These are phyloP conservation scores for Cercospora sesami DNA, from an alignment of 2,329 filamentous ascomycete genomes.

Conservation along the genomic window DNA sequence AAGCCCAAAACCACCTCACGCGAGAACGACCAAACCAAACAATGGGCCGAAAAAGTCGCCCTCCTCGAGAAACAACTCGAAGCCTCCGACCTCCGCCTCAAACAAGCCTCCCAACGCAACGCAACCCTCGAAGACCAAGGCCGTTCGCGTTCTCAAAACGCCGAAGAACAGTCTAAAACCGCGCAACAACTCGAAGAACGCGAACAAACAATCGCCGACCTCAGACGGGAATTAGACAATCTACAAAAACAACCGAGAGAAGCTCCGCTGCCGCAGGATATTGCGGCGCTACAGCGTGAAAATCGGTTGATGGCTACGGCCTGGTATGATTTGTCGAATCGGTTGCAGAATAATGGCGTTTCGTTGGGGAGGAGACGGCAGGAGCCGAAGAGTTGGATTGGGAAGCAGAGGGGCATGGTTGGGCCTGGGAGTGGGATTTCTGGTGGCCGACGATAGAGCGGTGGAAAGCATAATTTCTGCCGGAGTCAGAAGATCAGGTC, in stretches of 20 bases:
- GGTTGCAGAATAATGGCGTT: conserved; percentile 80
- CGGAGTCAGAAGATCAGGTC: not conserved
- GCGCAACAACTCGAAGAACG: conserved; percentile 31
- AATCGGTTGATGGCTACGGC: conserved; percentile 77
- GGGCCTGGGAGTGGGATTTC: conserved; percentile 29
- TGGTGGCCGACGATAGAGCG: conserved; percentile 9
- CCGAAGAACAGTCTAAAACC: conserved; percentile 23
- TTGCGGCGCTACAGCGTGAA: conserved; percentile 73
- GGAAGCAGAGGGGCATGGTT: conserved; percentile 67
- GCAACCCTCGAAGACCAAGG: conserved; percentile 34
- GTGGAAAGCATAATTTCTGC: no score
- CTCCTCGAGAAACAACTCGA: conserved; percentile 38
- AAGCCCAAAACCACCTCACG: conserved; percentile 13
- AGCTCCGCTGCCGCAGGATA: conserved; percentile 41
- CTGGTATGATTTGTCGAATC: conserved; percentile 78
- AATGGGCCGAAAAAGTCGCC: conserved; percentile 35
- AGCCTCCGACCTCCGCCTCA: conserved; percentile 36
- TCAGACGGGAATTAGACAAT: conserved; percentile 37
- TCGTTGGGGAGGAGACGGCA: conserved; percentile 73
- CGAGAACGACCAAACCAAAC: conserved; percentile 32
- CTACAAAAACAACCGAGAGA: conserved; percentile 25
- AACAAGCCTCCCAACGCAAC: conserved; percentile 37
- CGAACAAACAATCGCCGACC: conserved; percentile 32
- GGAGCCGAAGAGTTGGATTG: conserved; percentile 77
- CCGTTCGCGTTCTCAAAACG: conserved; percentile 19